Conservation (phyloP, 2,329 filamentous ascomycete species). For the Phyllosticta citriasiana region DNA sequence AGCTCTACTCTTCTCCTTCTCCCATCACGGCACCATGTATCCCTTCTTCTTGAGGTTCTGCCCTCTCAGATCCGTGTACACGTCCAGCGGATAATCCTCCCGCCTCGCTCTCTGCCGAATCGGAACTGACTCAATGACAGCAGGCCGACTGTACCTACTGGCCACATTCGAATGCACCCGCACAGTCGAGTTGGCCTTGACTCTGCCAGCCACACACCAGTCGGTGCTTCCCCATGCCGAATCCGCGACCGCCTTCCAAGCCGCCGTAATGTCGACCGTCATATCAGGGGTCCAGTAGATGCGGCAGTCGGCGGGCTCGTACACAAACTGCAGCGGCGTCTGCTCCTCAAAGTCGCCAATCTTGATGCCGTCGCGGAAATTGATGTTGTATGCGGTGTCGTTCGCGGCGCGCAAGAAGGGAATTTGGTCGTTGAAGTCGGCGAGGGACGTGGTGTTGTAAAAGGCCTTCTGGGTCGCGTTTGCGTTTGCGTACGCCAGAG, state of each 20-base stretch:
- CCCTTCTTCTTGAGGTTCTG: constrained; percentile 1
- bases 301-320: constrained; percentile 52
- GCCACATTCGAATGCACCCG: constrained; percentile 12
- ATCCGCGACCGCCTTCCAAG: constrained; percentile 42
- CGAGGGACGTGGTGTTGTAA: constrained; percentile 23
- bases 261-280: constrained; percentile 40
- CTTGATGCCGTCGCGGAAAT: constrained; percentile 33
- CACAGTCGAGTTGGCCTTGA: constrained; percentile 14
- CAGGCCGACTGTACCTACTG: constrained; percentile 14
- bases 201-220: constrained; percentile 24
- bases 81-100: constrained; percentile 25
- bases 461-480: constrained; percentile 18
- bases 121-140: constrained; percentile 17
- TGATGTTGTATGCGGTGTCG: constrained; percentile 22
- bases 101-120: constrained; percentile 20
- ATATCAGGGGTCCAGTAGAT: constrained; percentile 51
- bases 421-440: constrained; percentile 21
- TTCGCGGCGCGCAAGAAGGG: constrained; percentile 23
- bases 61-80: constrained; percentile 20
- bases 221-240: constrained; percentile 23
- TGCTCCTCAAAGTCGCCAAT: constrained; percentile 28
- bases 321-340: constrained; percentile 50
- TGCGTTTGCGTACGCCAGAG: constrained; percentile 5
- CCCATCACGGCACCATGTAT: constrained; percentile 3
- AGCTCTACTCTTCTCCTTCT: neutral